A percentile compares a stretch with the other conserved stretches of the same genome.
phyloP scores from a whole-genome alignment of 2,329 filamentous ascomycete species.

The Colletotrichum orchidophilum region DNA sequence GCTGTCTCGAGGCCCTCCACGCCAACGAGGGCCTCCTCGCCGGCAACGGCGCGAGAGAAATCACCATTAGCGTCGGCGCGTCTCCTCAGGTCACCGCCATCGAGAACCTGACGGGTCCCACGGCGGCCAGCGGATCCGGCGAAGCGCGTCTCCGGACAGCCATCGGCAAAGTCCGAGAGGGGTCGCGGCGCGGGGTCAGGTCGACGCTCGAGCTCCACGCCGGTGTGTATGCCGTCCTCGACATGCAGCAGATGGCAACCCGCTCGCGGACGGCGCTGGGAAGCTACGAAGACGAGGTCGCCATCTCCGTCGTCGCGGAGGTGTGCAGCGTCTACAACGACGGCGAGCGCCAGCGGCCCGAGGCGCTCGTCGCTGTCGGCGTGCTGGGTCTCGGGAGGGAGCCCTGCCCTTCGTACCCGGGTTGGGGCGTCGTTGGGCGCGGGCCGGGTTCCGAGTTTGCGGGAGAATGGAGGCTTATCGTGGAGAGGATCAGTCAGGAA shows the following conservation, averaged over 20 bases:
- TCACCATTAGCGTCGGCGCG: constrained; percentile 44
- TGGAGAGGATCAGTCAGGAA: constrained; percentile 72
- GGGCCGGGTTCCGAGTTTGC: constrained; percentile 15
- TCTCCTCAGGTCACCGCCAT: constrained; percentile 43
- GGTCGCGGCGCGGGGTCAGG: neutral
- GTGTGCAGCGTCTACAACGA: constrained; percentile 67
- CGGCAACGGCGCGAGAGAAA: constrained; percentile 15
- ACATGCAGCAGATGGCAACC: constrained; percentile 72
- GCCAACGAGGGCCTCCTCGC: constrained; percentile 32
- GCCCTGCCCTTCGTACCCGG: constrained; percentile 66
- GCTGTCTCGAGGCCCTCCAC: constrained; percentile 40
- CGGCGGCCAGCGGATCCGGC: neutral
- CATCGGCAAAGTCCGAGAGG: neutral
- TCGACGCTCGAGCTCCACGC: constrained; percentile 67
- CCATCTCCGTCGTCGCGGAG: constrained; percentile 66
- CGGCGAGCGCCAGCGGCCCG: constrained; percentile 44
- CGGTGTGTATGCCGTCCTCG: constrained; percentile 71
- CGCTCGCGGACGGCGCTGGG: constrained; percentile 46
- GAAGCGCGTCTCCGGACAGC: neutral
- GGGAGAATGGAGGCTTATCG: constrained; percentile 52
- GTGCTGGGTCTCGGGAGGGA: constrained; percentile 68
- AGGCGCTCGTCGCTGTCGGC: constrained; percentile 68
- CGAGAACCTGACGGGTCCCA: constrained; percentile 37
- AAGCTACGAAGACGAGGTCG: constrained; percentile 56
- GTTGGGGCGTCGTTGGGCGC: constrained; percentile 67